Percentiles rank a stretch among this genome's conserved stretches.
Evolutionary conservation across 2,329 filamentous ascomycete genomes (phyloP).

Genomic region (Penicillium sp.): DNA sequence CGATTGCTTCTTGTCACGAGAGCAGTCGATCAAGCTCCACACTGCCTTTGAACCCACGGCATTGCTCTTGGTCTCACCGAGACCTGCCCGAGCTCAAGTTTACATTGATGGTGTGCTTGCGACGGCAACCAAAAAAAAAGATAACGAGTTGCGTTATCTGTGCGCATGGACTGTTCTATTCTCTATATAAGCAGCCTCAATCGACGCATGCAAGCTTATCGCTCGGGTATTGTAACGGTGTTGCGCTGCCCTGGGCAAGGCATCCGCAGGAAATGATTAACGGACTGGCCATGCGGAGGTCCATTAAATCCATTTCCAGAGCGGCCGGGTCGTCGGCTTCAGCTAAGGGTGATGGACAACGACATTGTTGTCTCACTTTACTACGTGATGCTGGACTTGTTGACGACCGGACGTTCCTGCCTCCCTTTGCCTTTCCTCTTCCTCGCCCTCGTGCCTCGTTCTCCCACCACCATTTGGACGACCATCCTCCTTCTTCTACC

Average conservation of each 20-base stretch:
- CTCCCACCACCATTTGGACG: neutral
- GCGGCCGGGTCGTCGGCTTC: too few species aligned
- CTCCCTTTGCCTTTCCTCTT: neutral
- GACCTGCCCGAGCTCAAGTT: too few species aligned
- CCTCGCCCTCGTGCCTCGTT: neutral
- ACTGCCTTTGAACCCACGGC: slow-evolving; percentile 3
- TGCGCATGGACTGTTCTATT: neutral
- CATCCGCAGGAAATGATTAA: slow-evolving; percentile 3
- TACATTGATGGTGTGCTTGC: too few species aligned
- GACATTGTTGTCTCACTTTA: too few species aligned
- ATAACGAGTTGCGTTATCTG: neutral
- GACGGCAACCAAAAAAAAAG: neutral
- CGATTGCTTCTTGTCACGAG: slow-evolving; percentile 2
- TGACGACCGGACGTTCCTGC: too few species aligned
- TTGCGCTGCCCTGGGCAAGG: neutral
- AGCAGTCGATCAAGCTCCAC: slow-evolving; percentile 5
- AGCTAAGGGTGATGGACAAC: too few species aligned
- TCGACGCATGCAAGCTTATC: neutral
- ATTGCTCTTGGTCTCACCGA: neutral
- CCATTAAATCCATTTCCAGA: too few species aligned
- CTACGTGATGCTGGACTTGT: too few species aligned
- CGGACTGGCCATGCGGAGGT: neutral
- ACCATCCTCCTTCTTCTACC: neutral
- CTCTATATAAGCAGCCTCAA: neutral
- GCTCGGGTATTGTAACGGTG: neutral